Evolutionary conservation across 2,329 filamentous ascomycete genomes (phyloP).

Genomic region (Botrytis elliptica): DNA sequence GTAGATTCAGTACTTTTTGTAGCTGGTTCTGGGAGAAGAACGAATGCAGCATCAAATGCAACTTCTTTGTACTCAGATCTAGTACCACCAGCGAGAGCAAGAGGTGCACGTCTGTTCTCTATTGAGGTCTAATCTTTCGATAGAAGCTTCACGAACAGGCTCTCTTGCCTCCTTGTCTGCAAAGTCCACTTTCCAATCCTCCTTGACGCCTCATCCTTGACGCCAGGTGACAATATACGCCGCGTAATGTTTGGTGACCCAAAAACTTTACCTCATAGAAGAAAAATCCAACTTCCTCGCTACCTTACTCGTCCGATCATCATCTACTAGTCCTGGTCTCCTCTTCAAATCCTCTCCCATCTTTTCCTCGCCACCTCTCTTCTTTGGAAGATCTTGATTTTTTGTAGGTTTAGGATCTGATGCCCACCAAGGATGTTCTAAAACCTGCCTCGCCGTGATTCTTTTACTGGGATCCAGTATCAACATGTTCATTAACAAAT

Average conservation of each 20-base stretch:
- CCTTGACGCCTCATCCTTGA: slow-evolving; percentile 18
- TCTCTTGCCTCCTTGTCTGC: background rate
- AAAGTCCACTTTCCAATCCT: background rate
- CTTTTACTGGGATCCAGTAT: slow-evolving; percentile 83
- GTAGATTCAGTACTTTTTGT: background rate
- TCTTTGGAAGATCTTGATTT: slow-evolving; percentile 78
- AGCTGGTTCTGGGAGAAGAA: background rate
- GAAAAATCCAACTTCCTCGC: slow-evolving; percentile 40
- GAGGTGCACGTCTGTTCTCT: background rate
- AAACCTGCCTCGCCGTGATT: slow-evolving; percentile 71
- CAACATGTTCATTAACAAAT: slow-evolving; percentile 83
- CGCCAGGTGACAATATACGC: slow-evolving; percentile 11
- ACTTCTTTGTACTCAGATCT: background rate
- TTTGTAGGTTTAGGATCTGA: slow-evolving; percentile 78
- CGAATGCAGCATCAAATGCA: background rate
- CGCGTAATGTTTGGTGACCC: background rate
- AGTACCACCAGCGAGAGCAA: background rate
- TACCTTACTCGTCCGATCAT: slow-evolving; percentile 63
- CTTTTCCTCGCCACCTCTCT: slow-evolving; percentile 69
- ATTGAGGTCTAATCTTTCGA: background rate
- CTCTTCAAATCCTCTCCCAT: slow-evolving; percentile 70
- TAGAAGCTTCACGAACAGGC: background rate
- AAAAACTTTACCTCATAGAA: slow-evolving; percentile 30
- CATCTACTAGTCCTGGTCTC: slow-evolving; percentile 65
- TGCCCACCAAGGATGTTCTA: slow-evolving; percentile 84